A percentile compares a stretch with the other conserved stretches of the same genome.
Evolutionary conservation across 371 early-diverging fungal genomes (phyloP).

Genomic region (Phascolomyces articulosus): DNA sequence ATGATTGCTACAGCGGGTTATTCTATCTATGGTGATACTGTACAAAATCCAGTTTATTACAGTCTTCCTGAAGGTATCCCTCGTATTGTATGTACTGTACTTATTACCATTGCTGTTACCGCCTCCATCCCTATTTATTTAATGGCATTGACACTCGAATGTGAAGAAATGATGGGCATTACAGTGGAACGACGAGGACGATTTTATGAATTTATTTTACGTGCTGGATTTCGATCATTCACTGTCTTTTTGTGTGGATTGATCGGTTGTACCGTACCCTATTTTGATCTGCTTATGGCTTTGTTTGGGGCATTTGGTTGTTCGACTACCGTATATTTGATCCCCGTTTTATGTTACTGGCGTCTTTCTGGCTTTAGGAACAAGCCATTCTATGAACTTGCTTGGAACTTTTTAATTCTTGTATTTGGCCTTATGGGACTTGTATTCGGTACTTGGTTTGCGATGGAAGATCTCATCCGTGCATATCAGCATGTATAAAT

Average conservation of each 20-base stretch:
- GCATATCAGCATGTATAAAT: too few relatives aligned
- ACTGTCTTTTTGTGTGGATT: conserved; percentile 54
- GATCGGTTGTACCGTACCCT: conserved; percentile 74
- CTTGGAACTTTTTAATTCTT: too few relatives aligned
- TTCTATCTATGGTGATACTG: conserved; percentile 73
- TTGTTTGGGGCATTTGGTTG: conserved; percentile 81
- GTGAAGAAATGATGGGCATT: conserved; percentile 64
- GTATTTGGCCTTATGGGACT: too few relatives aligned
- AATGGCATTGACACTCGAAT: conserved; percentile 78
- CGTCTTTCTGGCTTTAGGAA: too few relatives aligned
- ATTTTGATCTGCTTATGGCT: conserved; percentile 81
- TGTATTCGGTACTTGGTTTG: not conserved
- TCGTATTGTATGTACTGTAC: conserved; percentile 63
- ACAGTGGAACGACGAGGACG: conserved; percentile 52
- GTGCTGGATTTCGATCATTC: conserved; percentile 59
- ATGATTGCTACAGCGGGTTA: conserved; percentile 77
- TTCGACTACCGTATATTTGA: conserved; percentile 76
- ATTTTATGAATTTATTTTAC: conserved; percentile 53
- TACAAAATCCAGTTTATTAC: conserved; percentile 75
- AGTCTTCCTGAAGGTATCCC: conserved; percentile 69
- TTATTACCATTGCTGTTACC: conserved; percentile 84
- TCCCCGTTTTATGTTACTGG: too few relatives aligned
- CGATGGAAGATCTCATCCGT: not conserved
- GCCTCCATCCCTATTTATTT: conserved; percentile 79
- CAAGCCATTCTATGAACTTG: too few relatives aligned